Evolutionary conservation across 2,329 filamentous ascomycete species (phyloP), one percentile per base, ranked within the genome.

Genomic region (Metarhizium anisopliae): DNA sequence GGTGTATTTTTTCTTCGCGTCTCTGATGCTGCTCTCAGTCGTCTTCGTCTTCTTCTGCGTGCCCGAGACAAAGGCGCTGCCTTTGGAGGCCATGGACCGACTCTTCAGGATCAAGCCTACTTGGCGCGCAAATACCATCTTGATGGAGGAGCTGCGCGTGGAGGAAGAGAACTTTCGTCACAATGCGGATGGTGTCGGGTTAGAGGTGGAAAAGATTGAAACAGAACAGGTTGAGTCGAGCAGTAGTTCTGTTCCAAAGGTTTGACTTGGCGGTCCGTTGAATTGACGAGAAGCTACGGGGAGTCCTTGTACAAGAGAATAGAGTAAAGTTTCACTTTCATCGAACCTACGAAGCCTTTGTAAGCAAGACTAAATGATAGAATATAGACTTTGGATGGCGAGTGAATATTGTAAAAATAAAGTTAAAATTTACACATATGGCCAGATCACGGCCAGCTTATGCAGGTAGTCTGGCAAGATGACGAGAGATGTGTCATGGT

Each of bases 1-100:
- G 29, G 83, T 86, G 0, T 87, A 85, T 68, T 81, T 87, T 62
- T 86, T 88, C 75, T 88, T 88, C 60, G 84, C 82, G 2, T 74
- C 77, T 0, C 72, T 86, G 50, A 86, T 85, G 76, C 67, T 86
- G 13, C 57, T 78, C 10, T 80, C 80, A 0, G 72, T 77, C 53
- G 57, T 80, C 54, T 87, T 85, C 59, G 77, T 85, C 30, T 86
- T 74, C 65, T 84, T 84, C 72, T 73, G 82, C 49, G 62, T 87
- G 0, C 84, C 84, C 0, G 84, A 87, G 72, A 87, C 84, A 3
- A 87, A 86, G 72, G 75, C 77, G 47, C 74, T 87, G 13, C 83
- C 83, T 0, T 74, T 87, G 3, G 85, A 88, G 68, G 75, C 75
- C 35, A 85, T 87, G 76, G 84, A 87, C 64, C 72, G 75, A 6